phyloP scores from a whole-genome alignment of 345 rosid species.

The Cochlearia excelsa region DNA sequence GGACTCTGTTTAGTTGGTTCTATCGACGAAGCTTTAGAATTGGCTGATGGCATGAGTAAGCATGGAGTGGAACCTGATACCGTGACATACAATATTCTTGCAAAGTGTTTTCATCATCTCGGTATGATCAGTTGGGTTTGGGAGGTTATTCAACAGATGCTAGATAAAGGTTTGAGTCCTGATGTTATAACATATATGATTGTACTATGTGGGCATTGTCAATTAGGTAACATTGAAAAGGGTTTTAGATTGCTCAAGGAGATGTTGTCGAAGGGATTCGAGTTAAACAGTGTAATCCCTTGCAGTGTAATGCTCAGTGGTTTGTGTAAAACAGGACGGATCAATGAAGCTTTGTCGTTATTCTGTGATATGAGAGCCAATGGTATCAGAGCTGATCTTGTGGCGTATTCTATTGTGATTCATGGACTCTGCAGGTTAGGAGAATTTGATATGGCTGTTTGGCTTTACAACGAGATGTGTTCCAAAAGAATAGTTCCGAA shows the following conservation, averaged over 20 bases:
- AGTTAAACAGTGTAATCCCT: slow-evolving; percentile 42
- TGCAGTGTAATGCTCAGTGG: slow-evolving; percentile 58
- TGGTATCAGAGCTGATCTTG: slow-evolving; percentile 51
- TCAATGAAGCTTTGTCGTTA: slow-evolving; percentile 50
- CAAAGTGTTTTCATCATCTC: slow-evolving; percentile 55
- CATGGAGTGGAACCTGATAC: slow-evolving; percentile 66
- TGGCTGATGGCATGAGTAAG: slow-evolving; percentile 54
- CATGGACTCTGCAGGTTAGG: slow-evolving; percentile 74
- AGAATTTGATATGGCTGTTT: slow-evolving; percentile 50
- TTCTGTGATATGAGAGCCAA: slow-evolving; percentile 49
- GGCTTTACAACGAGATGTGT: slow-evolving; percentile 52
- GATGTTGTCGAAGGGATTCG: slow-evolving; percentile 57
- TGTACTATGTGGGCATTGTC: slow-evolving; percentile 59
- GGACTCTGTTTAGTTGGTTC: slow-evolving; percentile 69
- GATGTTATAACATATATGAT: slow-evolving; percentile 53
- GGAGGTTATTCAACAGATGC: slow-evolving; percentile 44
- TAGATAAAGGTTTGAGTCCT: slow-evolving; percentile 53
- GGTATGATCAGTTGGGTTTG: slow-evolving; percentile 51
- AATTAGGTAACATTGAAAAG: slow-evolving; percentile 53
- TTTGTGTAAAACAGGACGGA: slow-evolving; percentile 58
- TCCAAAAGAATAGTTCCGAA: slow-evolving; percentile 45
- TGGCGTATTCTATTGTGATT: slow-evolving; percentile 67
- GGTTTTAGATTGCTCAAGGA: slow-evolving; percentile 49
- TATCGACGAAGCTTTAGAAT: slow-evolving; percentile 62
- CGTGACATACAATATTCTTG: slow-evolving; percentile 65